These are phyloP conservation scores for Filobasidium floriforme DNA, from an alignment of 768 basidiomycete genomes.

Conservation along the genomic window DNA sequence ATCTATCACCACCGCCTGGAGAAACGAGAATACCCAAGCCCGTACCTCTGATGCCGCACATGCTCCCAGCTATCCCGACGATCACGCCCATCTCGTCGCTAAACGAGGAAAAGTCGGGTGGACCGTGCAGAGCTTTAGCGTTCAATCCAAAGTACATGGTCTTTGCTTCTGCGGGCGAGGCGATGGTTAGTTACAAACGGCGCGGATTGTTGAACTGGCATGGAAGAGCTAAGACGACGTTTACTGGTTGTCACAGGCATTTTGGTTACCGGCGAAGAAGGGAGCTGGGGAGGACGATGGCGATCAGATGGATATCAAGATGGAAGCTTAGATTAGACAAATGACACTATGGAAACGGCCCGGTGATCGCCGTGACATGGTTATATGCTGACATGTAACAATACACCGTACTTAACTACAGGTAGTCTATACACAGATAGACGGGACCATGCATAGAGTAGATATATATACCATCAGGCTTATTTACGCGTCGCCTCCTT, in stretches of 20 bases:
- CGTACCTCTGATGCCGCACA: conserved; percentile 1
- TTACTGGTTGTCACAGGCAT: conserved; percentile 48
- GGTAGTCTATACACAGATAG: too few species aligned
- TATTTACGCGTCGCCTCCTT: too few species aligned
- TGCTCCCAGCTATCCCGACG: neutral
- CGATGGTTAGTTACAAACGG: conserved; percentile 56
- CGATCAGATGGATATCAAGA: conserved; percentile 11
- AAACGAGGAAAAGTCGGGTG: conserved; percentile 57
- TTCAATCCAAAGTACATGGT: conserved; percentile 86
- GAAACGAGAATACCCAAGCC: conserved; percentile 11
- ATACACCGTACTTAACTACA: too few species aligned
- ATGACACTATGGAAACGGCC: too few species aligned
- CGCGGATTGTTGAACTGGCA: neutral
- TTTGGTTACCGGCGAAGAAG: conserved; percentile 59
- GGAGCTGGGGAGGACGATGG: conserved; percentile 28
- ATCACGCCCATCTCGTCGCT: conserved; percentile 43
- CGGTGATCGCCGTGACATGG: too few species aligned
- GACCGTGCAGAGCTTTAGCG: conserved; percentile 72
- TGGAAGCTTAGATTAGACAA: neutral
- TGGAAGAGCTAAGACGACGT: conserved; percentile 39
- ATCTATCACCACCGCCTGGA: conserved; percentile 53
- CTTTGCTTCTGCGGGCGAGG: conserved; percentile 53
- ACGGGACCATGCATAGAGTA: too few species aligned
- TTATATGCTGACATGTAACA: too few species aligned
- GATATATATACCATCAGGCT: too few species aligned